phyloP scores from a whole-genome alignment of 371 early-diverging fungal species.

The Lichtheimia ramosa region DNA sequence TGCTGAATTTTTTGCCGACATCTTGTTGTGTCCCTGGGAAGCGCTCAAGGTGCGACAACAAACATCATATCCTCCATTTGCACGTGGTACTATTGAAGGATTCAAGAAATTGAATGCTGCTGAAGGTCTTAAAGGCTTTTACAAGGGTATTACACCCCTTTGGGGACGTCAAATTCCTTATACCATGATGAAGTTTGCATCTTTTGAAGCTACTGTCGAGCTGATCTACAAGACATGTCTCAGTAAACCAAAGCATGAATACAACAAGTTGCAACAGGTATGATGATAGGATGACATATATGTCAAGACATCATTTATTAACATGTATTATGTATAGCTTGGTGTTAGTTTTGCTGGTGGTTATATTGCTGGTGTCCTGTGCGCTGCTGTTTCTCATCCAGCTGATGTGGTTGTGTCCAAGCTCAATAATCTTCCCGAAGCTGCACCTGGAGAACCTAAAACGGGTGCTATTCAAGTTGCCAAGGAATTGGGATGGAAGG shows the following conservation, averaged over 20 bases:
- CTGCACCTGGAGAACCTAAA: constrained; percentile 39
- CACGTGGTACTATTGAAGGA: constrained; percentile 65
- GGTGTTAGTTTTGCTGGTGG: constrained; percentile 86
- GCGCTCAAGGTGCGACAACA: constrained; percentile 79
- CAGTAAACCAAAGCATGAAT: constrained; percentile 72
- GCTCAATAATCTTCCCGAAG: constrained; percentile 64
- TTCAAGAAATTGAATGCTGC: constrained; percentile 54
- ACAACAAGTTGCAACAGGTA: constrained; percentile 73
- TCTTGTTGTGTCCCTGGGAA: constrained; percentile 81
- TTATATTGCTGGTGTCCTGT: constrained; percentile 87
- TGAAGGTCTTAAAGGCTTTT: constrained; percentile 71
- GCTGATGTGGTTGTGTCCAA: constrained; percentile 94
- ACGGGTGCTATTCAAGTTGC: constrained; percentile 50
- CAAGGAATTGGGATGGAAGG: constrained; percentile 60
- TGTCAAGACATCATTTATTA: constrained; percentile 13
- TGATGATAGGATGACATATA: neutral
- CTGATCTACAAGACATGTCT: constrained; percentile 65
- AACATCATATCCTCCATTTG: constrained; percentile 68
- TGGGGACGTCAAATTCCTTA: constrained; percentile 91
- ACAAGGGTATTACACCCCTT: constrained; percentile 77
- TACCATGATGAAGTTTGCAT: constrained; percentile 95
- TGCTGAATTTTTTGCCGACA: constrained; percentile 89
- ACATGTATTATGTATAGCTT: constrained; percentile 33
- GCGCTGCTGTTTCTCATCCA: constrained; percentile 94
- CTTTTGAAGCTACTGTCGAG: constrained; percentile 82